Evolutionary conservation across 2,329 filamentous ascomycete species (phyloP).

Genomic region (Talaromyces verruculosus): DNA sequence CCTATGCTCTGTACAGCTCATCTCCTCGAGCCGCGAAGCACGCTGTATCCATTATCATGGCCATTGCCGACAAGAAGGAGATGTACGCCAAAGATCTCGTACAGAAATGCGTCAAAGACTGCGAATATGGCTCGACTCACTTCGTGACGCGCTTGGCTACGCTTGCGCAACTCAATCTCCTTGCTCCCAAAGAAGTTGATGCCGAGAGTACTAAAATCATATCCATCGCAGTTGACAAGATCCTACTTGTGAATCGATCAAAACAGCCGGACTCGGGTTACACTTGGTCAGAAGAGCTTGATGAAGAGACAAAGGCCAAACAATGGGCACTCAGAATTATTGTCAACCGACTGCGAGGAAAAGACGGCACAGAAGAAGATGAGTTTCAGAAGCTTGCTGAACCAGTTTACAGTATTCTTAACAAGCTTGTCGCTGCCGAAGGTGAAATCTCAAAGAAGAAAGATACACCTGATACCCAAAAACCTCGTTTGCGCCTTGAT

Average conservation of each 20-base stretch:
- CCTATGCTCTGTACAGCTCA: slow-evolving; percentile 77
- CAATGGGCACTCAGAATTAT: slow-evolving; percentile 79
- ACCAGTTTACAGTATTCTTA: slow-evolving; percentile 75
- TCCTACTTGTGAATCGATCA: slow-evolving; percentile 69
- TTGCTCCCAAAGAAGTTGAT: slow-evolving; percentile 70
- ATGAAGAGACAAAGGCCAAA: slow-evolving; percentile 82
- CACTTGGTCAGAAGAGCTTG: slow-evolving; percentile 69
- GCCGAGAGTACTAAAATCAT: slow-evolving; percentile 75
- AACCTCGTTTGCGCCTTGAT: slow-evolving; percentile 74
- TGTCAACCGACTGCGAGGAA: slow-evolving; percentile 76
- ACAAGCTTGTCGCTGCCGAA: slow-evolving; percentile 69
- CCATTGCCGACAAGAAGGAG: slow-evolving; percentile 72
- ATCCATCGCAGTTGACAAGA: slow-evolving; percentile 71
- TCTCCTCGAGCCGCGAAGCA: slow-evolving; percentile 87
- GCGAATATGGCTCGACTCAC: slow-evolving; percentile 68
- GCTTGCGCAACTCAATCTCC: slow-evolving; percentile 67
- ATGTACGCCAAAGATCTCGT: slow-evolving; percentile 83
- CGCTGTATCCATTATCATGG: slow-evolving; percentile 84
- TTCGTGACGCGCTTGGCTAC: slow-evolving; percentile 63
- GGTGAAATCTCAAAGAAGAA: slow-evolving; percentile 77
- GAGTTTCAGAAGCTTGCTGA: slow-evolving; percentile 56
- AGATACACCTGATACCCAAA: slow-evolving; percentile 75
- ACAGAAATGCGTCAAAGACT: slow-evolving; percentile 70
- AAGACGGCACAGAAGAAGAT: slow-evolving; percentile 50
- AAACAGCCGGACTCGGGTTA: slow-evolving; percentile 54